Evolutionary conservation across 306 rosid genomes (phyloP).

Genomic region (Castanopsis chinensis): DNA sequence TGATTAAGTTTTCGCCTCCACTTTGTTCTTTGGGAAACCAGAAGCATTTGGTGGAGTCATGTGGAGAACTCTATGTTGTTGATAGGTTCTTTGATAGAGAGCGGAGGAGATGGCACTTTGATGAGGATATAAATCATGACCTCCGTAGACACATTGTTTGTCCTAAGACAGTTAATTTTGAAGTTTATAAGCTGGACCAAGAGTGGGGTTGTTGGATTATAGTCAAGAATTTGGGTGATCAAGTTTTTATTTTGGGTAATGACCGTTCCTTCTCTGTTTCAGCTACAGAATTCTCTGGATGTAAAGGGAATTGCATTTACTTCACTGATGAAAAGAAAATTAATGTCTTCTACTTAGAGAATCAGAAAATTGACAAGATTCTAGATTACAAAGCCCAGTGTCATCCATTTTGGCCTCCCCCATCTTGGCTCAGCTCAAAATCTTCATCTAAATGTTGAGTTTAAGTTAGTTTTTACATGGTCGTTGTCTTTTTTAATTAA

Average conservation of each 20-base stretch:
- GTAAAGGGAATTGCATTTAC: constrained; percentile 27
- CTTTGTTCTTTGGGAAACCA: constrained; percentile 40
- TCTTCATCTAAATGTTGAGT: background rate
- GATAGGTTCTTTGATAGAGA: constrained; percentile 17
- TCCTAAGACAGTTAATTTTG: background rate
- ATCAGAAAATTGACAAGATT: background rate
- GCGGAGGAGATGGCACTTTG: background rate
- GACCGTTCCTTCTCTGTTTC: constrained; percentile 27
- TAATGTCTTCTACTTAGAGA: constrained; percentile 19
- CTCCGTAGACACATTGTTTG: background rate
- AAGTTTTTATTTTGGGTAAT: constrained; percentile 21
- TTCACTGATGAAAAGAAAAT: background rate
- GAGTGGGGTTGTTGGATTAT: constrained; percentile 31
- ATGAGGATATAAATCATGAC: background rate
- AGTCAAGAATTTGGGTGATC: constrained; percentile 25
- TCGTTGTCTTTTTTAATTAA: background rate
- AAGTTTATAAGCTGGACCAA: too few species aligned
- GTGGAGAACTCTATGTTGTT: background rate
- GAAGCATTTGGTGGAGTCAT: constrained; percentile 49
- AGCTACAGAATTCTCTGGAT: constrained; percentile 21
- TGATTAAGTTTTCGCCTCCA: constrained; percentile 49
- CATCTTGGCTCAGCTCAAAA: background rate
- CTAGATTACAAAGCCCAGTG: background rate
- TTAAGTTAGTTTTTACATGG: background rate
- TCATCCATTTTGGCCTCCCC: constrained; percentile 26